Percentiles rank a stretch among this genome's conserved stretches.
phyloP scores from a whole-genome alignment of 2,329 filamentous ascomycete genomes.

The Coniochaeta hoffmannii region DNA sequence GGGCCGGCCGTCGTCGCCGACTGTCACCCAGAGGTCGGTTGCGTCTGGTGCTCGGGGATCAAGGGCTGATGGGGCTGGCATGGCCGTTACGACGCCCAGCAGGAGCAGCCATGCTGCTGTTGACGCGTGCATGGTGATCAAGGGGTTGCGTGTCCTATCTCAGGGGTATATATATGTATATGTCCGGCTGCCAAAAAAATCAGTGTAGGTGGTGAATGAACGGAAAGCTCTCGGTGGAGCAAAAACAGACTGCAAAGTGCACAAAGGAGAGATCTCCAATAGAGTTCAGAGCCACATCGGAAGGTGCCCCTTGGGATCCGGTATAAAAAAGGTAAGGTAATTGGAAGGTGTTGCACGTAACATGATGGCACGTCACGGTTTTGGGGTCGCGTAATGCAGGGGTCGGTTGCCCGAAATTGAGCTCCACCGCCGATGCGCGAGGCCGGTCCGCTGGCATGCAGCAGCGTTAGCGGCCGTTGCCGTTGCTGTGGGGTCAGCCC shows the following conservation, averaged over 20 bases:
- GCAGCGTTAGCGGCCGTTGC: background rate
- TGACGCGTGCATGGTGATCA: background rate
- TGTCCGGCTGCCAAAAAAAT: background rate
- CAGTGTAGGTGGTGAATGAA: background rate
- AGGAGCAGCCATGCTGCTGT: background rate
- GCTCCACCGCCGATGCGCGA: background rate
- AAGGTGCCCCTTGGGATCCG: background rate
- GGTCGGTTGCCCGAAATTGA: background rate
- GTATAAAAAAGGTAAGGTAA: constrained; percentile 3
- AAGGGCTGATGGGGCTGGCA: background rate
- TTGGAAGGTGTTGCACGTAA: background rate
- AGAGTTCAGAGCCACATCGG: background rate
- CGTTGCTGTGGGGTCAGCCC: background rate
- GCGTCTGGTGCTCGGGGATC: constrained; percentile 14
- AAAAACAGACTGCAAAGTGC: background rate
- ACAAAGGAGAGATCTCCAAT: background rate
- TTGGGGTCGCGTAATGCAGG: background rate
- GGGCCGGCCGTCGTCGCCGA: constrained; percentile 38
- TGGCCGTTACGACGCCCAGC: background rate
- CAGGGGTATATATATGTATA: background rate
- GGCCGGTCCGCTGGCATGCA: background rate
- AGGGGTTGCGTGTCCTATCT: background rate
- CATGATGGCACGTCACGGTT: background rate
- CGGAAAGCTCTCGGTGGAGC: background rate
- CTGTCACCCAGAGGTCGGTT: constrained; percentile 43